Evolutionary conservation across 164 flowering plant species (phyloP).

Genomic region (Vitis riparia): DNA sequence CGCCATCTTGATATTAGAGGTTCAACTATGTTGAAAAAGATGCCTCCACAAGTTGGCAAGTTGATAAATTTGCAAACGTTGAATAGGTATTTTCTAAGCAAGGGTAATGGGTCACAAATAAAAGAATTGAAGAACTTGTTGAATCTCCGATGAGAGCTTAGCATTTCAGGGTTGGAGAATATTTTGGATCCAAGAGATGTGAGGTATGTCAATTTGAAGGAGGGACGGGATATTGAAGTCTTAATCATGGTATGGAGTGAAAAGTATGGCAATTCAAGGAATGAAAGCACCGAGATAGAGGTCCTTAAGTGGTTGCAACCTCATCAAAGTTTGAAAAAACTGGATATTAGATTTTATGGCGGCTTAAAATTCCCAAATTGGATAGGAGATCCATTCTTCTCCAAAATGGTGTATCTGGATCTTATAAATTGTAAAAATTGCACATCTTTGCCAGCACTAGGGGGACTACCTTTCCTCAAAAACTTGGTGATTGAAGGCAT

Average conservation of each 20-base stretch:
- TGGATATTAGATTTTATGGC: neutral
- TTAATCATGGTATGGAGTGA: no score
- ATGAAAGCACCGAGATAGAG: neutral
- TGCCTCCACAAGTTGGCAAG: neutral
- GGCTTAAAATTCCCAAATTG: slow-evolving; percentile 9
- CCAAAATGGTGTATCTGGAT: neutral
- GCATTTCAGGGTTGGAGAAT: neutral
- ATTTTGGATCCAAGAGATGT: neutral
- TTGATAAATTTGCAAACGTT: slow-evolving; percentile 5
- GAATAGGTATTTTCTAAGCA: neutral
- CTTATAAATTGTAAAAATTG: slow-evolving; percentile 4
- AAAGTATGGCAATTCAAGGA: no score
- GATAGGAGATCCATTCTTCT: slow-evolving; percentile 1
- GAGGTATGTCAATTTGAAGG: no score
- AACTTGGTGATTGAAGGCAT: slow-evolving; percentile 1
- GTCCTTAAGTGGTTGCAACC: neutral
- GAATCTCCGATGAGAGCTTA: no score
- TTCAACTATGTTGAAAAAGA: no score
- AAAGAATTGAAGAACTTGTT: no score
- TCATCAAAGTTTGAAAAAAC: neutral
- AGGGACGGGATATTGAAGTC: no score
- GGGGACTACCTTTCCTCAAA: slow-evolving; percentile 11
- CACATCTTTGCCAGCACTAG: slow-evolving; percentile 5
- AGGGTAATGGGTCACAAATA: no score
- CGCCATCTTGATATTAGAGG: no score